Base-by-base conservation (phyloP, 2,329 filamentous ascomycete species). In the Xylogone sp. region DNA sequence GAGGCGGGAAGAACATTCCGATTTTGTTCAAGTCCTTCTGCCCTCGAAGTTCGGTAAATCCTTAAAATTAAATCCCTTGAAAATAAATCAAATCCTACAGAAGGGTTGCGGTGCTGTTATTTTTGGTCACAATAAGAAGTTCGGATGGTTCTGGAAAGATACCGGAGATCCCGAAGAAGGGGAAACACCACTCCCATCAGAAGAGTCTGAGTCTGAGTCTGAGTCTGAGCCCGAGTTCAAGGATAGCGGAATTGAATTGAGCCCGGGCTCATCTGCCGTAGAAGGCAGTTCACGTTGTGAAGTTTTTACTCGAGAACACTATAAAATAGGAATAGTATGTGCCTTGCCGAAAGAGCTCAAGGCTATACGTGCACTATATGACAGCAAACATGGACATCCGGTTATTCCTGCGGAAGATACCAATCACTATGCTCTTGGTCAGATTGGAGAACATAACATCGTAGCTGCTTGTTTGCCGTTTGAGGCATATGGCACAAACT, bases 401-500 rank as follows among this genome's bases (percentile, higher is more conserved):
- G 16, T 24, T 4, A 42, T 42, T 20, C 29, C 52, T 31, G 2
- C 13, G 3, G 55, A 53, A 19, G 60, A 63, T 43, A 50, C 43
- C 22, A 63, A 60, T 45, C 50, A 45, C 16, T 65, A 65, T 48
- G 55, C 46, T n/a, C 49, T 66, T 6, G 65, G 66, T 20, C 57
- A 55, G 7, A 59, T 68, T n/a, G 55, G 47, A 2, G 47, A 51
- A 9, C 68, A 71, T 53, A 68, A 71, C 43, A 55, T 71, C 16
- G 65, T 66, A 6, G 59, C 69, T 42, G 63, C 62, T 12, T 66
- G 64, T 48, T 48, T 69, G 8, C 66, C 65, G 6, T 56, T 56
- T n/a, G 63, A 67, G 20, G 58, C 59, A 21, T 63, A 63, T 42
- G 71, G 70, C 9, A 71, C 52, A 9, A 65, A 53, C 48, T 52